A percentile compares a stretch with the other conserved stretches of the same genome.
phyloP scores from a whole-genome alignment of 1,139 yeast genomes.

The Kodamaea sp. region DNA sequence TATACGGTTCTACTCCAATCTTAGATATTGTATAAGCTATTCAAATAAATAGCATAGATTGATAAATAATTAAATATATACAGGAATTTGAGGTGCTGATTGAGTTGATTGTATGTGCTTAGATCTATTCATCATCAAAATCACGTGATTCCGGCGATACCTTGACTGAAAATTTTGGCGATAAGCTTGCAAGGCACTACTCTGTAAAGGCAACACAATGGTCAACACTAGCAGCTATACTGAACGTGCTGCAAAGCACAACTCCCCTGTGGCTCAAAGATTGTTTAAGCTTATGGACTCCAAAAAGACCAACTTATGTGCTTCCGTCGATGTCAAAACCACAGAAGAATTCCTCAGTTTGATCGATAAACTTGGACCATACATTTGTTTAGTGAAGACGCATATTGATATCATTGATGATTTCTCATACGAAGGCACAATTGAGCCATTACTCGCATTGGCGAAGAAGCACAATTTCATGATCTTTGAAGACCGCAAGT shows the following conservation, averaged over 20 bases:
- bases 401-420: conserved; percentile 93
- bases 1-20: no score
- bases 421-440: conserved; percentile 77
- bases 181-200: no score
- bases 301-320: conserved; percentile 89
- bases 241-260: conserved; percentile 68
- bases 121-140: no score
- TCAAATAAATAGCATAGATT: no score
- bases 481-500: conserved; percentile 94
- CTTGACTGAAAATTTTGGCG: no score
- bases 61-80: no score
- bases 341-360: conserved; percentile 72
- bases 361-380: conserved; percentile 84
- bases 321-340: conserved; percentile 88
- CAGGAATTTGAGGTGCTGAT: no score
- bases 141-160: no score
- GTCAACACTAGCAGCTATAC: conserved; percentile 48
- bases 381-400: conserved; percentile 87
- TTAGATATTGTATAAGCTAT: no score
- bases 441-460: conserved; percentile 67
- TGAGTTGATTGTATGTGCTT: no score
- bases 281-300: conserved; percentile 72
- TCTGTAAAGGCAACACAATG: conserved; percentile 17
- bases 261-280: conserved; percentile 77
- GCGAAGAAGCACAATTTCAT: conserved; percentile 79